Percentiles rank a stretch among this genome's conserved stretches.
Evolutionary conservation across 2,329 filamentous ascomycete genomes (phyloP).

Genomic region (Fusarium kyushuense): DNA sequence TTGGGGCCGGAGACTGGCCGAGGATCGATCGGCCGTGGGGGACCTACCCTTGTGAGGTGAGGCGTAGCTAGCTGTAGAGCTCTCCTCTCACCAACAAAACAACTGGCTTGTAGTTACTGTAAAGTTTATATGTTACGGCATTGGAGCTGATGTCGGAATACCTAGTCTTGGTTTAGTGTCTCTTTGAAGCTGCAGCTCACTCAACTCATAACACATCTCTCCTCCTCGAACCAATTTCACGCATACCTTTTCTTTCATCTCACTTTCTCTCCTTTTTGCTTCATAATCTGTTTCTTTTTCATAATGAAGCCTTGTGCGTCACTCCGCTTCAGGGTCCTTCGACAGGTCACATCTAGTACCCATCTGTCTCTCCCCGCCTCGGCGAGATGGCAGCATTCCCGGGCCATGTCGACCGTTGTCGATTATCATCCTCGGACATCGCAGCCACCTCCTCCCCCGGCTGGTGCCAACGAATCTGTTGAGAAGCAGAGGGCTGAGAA

Average conservation of each 20-base stretch:
- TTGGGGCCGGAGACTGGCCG: constrained; percentile 34
- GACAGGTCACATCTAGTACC: constrained; percentile 20
- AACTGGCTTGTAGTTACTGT: constrained; percentile 15
- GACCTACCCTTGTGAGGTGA: constrained; percentile 4
- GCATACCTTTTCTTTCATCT: constrained; percentile 19
- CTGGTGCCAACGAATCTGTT: constrained; percentile 34
- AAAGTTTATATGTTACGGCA: constrained; percentile 21
- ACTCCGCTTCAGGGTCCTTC: constrained; percentile 38
- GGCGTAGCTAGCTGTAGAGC: constrained; percentile 32
- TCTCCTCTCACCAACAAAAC: constrained; percentile 28
- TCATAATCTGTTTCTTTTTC: not conserved
- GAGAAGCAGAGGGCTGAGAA: constrained; percentile 45
- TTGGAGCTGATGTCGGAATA: constrained; percentile 15
- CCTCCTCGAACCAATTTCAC: constrained; percentile 17
- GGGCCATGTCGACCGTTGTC: constrained; percentile 47
- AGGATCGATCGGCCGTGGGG: constrained; percentile 33
- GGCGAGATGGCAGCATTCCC: constrained; percentile 40
- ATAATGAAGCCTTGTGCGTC: constrained; percentile 37
- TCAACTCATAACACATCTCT: constrained; percentile 8
- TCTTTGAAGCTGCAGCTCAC: constrained; percentile 13
- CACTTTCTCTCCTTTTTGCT: constrained; percentile 2
- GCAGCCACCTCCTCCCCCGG: constrained; percentile 42
- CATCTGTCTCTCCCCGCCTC: constrained; percentile 34
- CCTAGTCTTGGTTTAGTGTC: constrained; percentile 36
- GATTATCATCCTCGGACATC: constrained; percentile 41